A percentile compares a stretch with the other conserved stretches of the same genome.
Conservation (phyloP, 192 early-diverging fungal species). For the Backusella westeae region DNA sequence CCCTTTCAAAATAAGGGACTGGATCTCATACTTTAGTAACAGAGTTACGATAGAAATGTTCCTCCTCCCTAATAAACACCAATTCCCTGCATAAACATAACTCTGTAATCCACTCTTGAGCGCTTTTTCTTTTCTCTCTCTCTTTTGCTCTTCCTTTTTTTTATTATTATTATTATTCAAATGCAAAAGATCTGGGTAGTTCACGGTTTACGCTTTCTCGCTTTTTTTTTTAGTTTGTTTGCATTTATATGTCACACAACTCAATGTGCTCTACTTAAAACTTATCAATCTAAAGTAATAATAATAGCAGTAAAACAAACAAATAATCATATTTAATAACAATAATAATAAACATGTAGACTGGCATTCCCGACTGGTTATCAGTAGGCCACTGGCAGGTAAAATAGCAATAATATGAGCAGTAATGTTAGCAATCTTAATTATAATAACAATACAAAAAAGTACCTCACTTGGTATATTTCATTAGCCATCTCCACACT, state of each 20-base stretch:
- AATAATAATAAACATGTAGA: background rate
- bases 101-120: background rate
- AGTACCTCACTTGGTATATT: constrained; percentile 25
- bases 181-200: constrained; percentile 3
- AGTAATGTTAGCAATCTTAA: background rate
- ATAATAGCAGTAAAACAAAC: background rate
- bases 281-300: constrained; percentile 4
- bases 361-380: constrained; percentile 17
- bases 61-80: constrained; percentile 6
- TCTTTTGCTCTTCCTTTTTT: background rate
- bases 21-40: background rate
- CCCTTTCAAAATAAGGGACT: background rate
- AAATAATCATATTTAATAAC: background rate
- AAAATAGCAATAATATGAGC: background rate
- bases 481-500: constrained; percentile 13
- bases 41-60: constrained; percentile 4
- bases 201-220: background rate
- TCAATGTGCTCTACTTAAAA: background rate
- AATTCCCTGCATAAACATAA: constrained; percentile 9
- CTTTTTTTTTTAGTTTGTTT: background rate
- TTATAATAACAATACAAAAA: background rate
- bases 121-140: background rate
- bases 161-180: background rate
- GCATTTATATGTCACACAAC: constrained; percentile 5
- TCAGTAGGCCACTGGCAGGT: constrained; percentile 27